These are phyloP conservation scores for Heritiera fomes DNA, from an alignment of 345 rosid species.

Conservation along the genomic window DNA sequence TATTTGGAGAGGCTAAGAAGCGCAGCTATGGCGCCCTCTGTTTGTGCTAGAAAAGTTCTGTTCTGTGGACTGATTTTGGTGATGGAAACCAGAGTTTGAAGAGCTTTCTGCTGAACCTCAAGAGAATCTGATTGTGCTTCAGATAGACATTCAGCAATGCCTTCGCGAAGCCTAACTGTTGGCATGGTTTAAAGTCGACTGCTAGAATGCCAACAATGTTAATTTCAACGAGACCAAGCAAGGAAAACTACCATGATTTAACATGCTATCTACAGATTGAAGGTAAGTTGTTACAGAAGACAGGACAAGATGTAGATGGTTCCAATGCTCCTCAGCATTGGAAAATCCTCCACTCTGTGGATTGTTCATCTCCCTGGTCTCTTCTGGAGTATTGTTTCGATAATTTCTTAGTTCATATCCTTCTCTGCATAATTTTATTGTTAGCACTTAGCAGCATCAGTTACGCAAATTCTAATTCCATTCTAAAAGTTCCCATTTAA, in stretches of 20 bases:
- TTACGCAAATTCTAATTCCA: no score
- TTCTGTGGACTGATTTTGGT: constrained; percentile 50
- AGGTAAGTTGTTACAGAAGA: not conserved
- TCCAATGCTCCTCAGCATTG: not conserved
- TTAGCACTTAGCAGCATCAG: no score
- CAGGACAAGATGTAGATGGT: not conserved
- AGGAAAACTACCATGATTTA: not conserved
- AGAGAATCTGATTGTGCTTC: constrained; percentile 37
- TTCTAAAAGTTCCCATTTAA: not conserved
- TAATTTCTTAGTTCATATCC: not conserved
- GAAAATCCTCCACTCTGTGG: not conserved
- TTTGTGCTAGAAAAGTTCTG: constrained; percentile 44
- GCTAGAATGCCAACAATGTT: not conserved
- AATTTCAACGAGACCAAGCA: not conserved
- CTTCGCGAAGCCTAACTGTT: constrained; percentile 32
- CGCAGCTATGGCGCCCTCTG: constrained; percentile 40
- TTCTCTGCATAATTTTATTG: no score
- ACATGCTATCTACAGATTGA: no score
- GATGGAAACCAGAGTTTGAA: constrained; percentile 45
- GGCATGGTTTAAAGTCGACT: constrained; percentile 17
- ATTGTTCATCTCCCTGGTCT: not conserved
- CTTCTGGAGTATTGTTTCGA: not conserved
- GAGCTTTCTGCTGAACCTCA: constrained; percentile 44
- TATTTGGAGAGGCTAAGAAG: constrained; percentile 42
- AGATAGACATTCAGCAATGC: constrained; percentile 32